Percentiles rank a stretch among this genome's conserved stretches.
These are phyloP conservation scores for Solanum sitiens DNA, from an alignment of 257 asterid genomes.

Conservation along the genomic window DNA sequence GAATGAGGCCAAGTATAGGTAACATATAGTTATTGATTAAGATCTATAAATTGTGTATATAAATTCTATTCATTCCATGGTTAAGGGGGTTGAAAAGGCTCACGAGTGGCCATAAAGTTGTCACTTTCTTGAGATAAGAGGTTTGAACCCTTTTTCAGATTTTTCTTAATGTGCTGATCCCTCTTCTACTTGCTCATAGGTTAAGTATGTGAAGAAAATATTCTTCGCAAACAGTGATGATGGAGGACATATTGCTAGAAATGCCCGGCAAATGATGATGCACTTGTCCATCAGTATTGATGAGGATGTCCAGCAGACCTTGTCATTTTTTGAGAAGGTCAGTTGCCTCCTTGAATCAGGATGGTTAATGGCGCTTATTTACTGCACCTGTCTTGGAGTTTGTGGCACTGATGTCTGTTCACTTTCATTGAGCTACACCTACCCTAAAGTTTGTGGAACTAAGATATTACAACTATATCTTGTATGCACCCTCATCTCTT, in stretches of 20 bases:
- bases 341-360: not conserved
- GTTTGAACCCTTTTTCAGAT: not conserved
- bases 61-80: not conserved
- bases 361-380: not conserved
- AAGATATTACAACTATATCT: not conserved
- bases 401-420: not conserved
- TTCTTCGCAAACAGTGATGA: conserved; percentile 64
- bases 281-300: conserved; percentile 64
- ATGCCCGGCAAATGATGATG: conserved; percentile 78
- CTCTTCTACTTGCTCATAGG: conserved; percentile 38
- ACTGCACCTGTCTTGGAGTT: not conserved
- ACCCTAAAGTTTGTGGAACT: not conserved
- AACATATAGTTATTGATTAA: not conserved
- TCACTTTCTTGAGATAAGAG: not conserved
- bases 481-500: not conserved
- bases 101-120: not conserved
- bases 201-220: conserved; percentile 70
- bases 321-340: conserved; percentile 91
- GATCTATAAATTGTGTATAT: not conserved
- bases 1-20: not conserved
- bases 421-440: not conserved
- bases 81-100: not conserved
- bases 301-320: conserved; percentile 87
- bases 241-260: conserved; percentile 37
- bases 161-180: not conserved